Evolutionary conservation across 306 rosid genomes (phyloP).

Genomic region (Cucurbita pepo): DNA sequence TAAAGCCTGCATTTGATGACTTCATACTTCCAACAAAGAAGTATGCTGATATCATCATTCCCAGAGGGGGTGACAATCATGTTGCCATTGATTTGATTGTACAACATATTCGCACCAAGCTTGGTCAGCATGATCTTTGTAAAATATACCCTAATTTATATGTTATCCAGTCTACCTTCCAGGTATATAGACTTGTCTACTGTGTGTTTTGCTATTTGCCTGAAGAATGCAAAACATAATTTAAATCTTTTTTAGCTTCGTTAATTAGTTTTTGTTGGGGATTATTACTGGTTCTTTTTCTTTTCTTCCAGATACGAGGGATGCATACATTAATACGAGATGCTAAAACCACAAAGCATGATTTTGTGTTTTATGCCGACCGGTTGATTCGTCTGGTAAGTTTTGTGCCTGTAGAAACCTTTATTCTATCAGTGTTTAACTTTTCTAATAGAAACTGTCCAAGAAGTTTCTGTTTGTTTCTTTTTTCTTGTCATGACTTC

Average conservation of each 20-base stretch:
- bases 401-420: background rate
- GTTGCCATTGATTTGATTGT: constrained; percentile 96
- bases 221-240: background rate
- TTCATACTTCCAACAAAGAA: constrained; percentile 96
- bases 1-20: constrained; percentile 98
- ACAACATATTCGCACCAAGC: constrained; percentile 92
- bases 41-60: constrained; percentile 96
- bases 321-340: constrained; percentile 98
- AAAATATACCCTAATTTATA: constrained; percentile 90
- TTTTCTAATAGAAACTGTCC: background rate
- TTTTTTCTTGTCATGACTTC: constrained; percentile 10
- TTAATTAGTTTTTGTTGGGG: background rate
- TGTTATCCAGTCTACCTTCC: constrained; percentile 91
- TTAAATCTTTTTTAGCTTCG: too few species aligned
- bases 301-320: constrained; percentile 64
- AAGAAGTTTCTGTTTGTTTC: background rate
- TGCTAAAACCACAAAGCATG: constrained; percentile 81
- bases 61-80: constrained; percentile 98
- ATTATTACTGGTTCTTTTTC: background rate
- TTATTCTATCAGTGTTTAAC: background rate
- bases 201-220: background rate
- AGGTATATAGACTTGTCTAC: constrained; percentile 53
- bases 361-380: constrained; percentile 88
- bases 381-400: constrained; percentile 92
- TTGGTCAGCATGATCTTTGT: constrained; percentile 97